Evolutionary conservation across 345 rosid species (phyloP), one percentile per base, ranked within the genome.

Genomic region (Salix brachista): DNA sequence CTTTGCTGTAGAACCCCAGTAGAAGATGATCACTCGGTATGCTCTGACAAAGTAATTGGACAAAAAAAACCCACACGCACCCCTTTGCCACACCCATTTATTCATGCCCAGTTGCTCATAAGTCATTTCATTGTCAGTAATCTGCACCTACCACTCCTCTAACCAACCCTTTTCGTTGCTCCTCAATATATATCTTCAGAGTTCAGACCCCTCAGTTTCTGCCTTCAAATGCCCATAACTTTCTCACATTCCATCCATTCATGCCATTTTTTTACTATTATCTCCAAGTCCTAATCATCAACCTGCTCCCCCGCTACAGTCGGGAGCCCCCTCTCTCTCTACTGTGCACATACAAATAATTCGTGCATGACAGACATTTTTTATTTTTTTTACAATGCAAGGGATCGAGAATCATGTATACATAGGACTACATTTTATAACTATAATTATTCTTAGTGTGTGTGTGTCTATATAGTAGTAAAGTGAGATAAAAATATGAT

Each of bases 181-280:
- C 14, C 70, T 25, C 39, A 25, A 48, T 64, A 18, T 23, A 26
- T 36, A 70, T 36, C 75, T 78, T 65, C 73, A 76, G 81, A 69
- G 73, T 78, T 65, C 73, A 76, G 81, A 69, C 58, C 67, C 78
- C 80, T 65, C 69, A 52, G 62, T 46, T 46, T 44, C 85, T 80
- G 80, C 81, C 81, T 78, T 71, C 85, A 72, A 86, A 80, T 42
- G 77, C 89, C 93, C 95, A 91, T 89, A 85, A 86, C 92, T 77
- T 76, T 85, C 80, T 88, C 90, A 87, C 92, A 86, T 87, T 88
- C 86, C 84, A 79, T 87, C 82, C 82, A 78, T 76, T 58, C 71
- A 78, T 76, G 18, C 32, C 14, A 72, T 69, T 77, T 65, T 16
- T 77, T 67, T 17, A 79, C 62, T 74, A 71, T 82, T 80, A 77